Base-by-base conservation (phyloP, 352 stramenopile genomes). In the Pythium brachiatum region DNA sequence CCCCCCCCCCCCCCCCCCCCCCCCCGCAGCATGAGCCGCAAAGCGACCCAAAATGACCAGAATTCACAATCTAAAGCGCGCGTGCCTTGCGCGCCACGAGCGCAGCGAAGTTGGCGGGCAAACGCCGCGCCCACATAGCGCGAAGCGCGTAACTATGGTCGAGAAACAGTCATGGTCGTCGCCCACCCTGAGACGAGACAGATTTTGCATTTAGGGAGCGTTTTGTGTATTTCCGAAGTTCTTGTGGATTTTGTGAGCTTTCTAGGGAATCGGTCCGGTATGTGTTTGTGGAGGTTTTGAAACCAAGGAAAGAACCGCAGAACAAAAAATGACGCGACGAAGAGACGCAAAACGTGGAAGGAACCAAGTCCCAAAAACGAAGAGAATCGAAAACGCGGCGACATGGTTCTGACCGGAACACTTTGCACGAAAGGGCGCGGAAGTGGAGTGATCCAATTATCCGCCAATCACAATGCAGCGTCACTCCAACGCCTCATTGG, bases 341-440 rank as follows among this genome's bases (percentile, higher is more conserved):
- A 48, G 41, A 9, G 11, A n/a, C 4, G 5, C 41, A n/a, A 27
- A 27, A 4, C 41, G 21, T 48, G 41, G 41, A 48, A 48, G 11
- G 41, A 48, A 48, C 20, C n/a, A 47, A 57, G 29, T 34, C 9
- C n/a, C n/a, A 34, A 47, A 57, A 57, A 16, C 51, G 31, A n/a
- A 31, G 20, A 43, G 38, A 25, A 56, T 43, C n/a, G n/a, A 26
- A 43, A 25, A 29, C 31, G 29, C 29, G 29, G 9, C 5, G n/a
- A 15, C n/a, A n/a, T n/a, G 21, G 31, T 15, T 53, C 46, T 53
- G 51, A 25, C 51, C 18, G 51, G 31, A 57, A 47, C 51, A 47
- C 20, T 56, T 47, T 41, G 15, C 27, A 16, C 23, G 29, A 57
- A 57, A 41, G 31, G 51, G 18, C 51, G 32, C 31, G 31, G 7